Evolutionary conservation across 2,329 filamentous ascomycete species (phyloP).

Genomic region (Zasmidium angulare): DNA sequence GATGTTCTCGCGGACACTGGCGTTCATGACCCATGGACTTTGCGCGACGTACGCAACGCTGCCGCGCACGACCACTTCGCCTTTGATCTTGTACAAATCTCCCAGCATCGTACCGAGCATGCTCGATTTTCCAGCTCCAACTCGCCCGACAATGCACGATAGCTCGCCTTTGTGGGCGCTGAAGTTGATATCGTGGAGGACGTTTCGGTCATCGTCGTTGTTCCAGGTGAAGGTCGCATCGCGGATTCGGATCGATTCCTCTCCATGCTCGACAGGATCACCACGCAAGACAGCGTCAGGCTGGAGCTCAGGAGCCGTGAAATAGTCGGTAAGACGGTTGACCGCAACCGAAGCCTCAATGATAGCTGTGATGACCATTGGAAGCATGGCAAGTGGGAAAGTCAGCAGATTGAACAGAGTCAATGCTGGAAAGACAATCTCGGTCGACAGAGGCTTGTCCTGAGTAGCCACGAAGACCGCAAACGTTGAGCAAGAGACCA

Average conservation of each 20-base stretch:
- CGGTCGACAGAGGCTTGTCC: constrained; percentile 78
- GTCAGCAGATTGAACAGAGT: constrained; percentile 95
- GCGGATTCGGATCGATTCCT: constrained; percentile 80
- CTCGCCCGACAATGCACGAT: constrained; percentile 86
- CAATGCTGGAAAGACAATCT: constrained; percentile 90
- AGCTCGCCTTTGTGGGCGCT: constrained; percentile 89
- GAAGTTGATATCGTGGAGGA: constrained; percentile 81
- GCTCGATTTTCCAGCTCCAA: constrained; percentile 94
- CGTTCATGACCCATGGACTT: constrained; percentile 95
- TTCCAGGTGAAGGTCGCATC: constrained; percentile 96
- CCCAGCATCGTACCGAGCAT: constrained; percentile 85
- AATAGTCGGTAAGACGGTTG: constrained; percentile 77
- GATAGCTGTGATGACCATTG: constrained; percentile 96
- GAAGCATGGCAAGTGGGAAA: constrained; percentile 88
- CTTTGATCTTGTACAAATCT: constrained; percentile 85
- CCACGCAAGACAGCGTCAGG: constrained; percentile 72
- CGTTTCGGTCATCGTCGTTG: constrained; percentile 67
- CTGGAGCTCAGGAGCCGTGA: constrained; percentile 87
- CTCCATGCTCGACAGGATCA: constrained; percentile 70
- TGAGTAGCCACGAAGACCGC: constrained; percentile 87
- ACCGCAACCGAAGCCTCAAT: constrained; percentile 96
- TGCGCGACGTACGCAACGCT: constrained; percentile 89
- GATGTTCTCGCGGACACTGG: constrained; percentile 95
- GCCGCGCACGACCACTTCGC: constrained; percentile 79
- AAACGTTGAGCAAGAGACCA: constrained; percentile 96